Conservation (phyloP, 306 rosid species). For the Clitoria ternatea region DNA sequence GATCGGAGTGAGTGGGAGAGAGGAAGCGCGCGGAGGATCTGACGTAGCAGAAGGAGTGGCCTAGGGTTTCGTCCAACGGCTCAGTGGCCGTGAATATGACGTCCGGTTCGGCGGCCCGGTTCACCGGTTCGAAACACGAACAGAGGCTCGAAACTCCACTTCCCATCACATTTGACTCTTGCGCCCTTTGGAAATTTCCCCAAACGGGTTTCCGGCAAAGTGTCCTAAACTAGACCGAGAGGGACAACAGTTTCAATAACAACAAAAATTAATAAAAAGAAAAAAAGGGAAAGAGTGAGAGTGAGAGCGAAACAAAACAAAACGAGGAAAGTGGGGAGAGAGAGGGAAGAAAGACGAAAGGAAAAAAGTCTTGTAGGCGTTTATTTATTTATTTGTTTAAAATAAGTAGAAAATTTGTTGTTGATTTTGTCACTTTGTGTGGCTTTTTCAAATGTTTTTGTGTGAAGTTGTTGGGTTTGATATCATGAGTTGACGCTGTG, state of each 20-base stretch:
- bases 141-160: slow-evolving; percentile 63
- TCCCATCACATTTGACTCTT: slow-evolving; percentile 89
- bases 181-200: slow-evolving; percentile 15
- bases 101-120: slow-evolving; percentile 38
- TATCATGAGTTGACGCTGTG: slow-evolving; percentile 28
- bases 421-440: slow-evolving; percentile 20
- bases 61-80: slow-evolving; percentile 92
- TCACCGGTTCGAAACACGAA: slow-evolving; percentile 63
- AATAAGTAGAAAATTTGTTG: slow-evolving; percentile 17
- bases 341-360: slow-evolving; percentile 14
- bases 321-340: slow-evolving; percentile 22
- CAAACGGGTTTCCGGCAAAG: slow-evolving; percentile 44
- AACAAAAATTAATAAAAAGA: background rate
- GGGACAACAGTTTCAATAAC: background rate
- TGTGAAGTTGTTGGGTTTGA: slow-evolving; percentile 11
- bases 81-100: slow-evolving; percentile 49
- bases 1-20: slow-evolving; percentile 81
- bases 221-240: background rate
- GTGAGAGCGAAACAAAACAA: slow-evolving; percentile 18
- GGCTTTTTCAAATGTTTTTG: slow-evolving; percentile 13
- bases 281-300: background rate
- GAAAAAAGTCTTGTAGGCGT: background rate
- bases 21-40: slow-evolving; percentile 81
- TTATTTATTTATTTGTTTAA: background rate
- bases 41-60: slow-evolving; percentile 95